Evolutionary conservation across 108 stramenopile genomes (phyloP).

Genomic region (Fragilaria crotonensis): DNA sequence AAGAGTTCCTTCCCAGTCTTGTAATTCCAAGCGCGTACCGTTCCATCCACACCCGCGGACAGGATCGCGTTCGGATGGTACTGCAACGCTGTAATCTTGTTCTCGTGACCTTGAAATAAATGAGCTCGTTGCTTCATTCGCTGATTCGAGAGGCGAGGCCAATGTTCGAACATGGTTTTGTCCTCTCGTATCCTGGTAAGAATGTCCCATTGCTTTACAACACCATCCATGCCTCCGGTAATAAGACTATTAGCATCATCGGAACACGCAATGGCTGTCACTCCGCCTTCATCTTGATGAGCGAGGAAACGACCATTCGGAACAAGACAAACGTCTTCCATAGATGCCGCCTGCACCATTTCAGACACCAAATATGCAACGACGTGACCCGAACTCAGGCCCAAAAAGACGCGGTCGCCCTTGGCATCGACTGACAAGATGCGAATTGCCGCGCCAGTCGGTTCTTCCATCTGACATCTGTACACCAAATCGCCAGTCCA

Average conservation of each 20-base stretch:
- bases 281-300: conserved; percentile 31
- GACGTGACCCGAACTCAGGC: conserved; percentile 35
- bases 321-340: conserved; percentile 13
- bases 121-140: conserved; percentile 49
- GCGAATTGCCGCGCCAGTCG: conserved; percentile 3
- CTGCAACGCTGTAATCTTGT: conserved; percentile 33
- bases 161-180: conserved; percentile 30
- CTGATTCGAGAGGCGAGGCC: conserved; percentile 52
- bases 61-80: conserved; percentile 23
- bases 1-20: conserved; percentile 37
- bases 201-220: conserved; percentile 55
- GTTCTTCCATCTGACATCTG: conserved; percentile 17
- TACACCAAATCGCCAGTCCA: conserved; percentile 33
- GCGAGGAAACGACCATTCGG: conserved; percentile 40
- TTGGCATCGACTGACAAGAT: conserved; percentile 38
- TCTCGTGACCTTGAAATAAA: conserved; percentile 41
- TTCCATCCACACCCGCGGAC: conserved; percentile 40
- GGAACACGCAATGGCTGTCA: conserved; percentile 42
- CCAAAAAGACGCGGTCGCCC: conserved; percentile 36
- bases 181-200: neutral
- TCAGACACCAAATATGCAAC: conserved; percentile 26
- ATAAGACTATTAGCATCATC: conserved; percentile 37
- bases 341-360: conserved; percentile 12
- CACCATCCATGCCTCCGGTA: conserved; percentile 51
- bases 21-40: conserved; percentile 45